Percentiles rank a stretch among this genome's conserved stretches.
These are phyloP conservation scores for Beauveria caledonica DNA, from an alignment of 2,329 filamentous ascomycete genomes.

Conservation along the genomic window DNA sequence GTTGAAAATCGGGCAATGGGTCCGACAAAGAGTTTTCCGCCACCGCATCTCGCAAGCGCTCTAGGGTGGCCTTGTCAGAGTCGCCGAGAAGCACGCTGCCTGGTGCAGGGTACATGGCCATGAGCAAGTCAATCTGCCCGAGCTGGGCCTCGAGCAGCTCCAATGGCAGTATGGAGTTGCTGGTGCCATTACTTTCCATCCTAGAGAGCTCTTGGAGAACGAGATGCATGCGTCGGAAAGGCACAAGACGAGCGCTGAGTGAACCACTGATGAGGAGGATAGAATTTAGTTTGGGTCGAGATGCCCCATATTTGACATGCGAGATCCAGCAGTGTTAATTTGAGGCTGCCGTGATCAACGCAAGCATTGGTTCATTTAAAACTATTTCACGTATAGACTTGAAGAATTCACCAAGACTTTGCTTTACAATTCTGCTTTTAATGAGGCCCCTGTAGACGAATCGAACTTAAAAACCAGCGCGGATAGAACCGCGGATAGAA, in stretches of 20 bases:
- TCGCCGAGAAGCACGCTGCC: conserved; percentile 24
- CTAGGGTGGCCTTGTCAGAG: conserved; percentile 13
- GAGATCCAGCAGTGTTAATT: no score
- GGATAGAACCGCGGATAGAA: no score
- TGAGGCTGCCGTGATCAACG: no score
- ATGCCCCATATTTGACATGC: background rate
- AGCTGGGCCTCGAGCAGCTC: conserved; percentile 40
- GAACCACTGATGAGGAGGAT: background rate
- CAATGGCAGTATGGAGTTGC: conserved; percentile 23
- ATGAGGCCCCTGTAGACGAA: no score
- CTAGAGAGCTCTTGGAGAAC: background rate
- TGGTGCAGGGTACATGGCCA: conserved; percentile 41
- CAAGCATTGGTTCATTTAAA: no score
- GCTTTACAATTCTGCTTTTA: no score
- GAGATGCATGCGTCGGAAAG: no score
- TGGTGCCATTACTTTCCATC: background rate
- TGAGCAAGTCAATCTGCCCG: conserved; percentile 41
- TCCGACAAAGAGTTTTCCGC: background rate
- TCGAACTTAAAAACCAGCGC: fast-evolving
- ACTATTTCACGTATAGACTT: no score
- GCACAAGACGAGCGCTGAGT: background rate
- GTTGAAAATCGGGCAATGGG: background rate
- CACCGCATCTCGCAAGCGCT: conserved; percentile 13
- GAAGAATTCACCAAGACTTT: no score
- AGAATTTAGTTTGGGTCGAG: no score